Percentiles rank a stretch among this genome's conserved stretches.
phyloP scores from a whole-genome alignment of 345 rosid genomes.

The Litchi chinensis region DNA sequence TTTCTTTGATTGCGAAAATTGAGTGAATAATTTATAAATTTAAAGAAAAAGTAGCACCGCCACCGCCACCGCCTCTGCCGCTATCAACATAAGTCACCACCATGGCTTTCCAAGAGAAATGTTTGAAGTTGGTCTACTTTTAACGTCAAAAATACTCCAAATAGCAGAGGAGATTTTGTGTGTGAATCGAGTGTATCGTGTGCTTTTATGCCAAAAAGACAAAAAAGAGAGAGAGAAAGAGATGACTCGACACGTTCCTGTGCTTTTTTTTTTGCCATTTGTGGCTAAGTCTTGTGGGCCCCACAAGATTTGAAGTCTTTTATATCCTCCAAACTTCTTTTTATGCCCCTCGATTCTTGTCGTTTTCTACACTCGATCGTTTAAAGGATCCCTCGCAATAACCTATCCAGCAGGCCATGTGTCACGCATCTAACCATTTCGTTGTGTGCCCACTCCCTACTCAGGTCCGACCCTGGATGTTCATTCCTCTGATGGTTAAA shows the following conservation, averaged over 20 bases:
- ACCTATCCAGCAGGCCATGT: neutral
- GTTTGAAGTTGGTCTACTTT: neutral
- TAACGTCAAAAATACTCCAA: too few species aligned
- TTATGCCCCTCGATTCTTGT: neutral
- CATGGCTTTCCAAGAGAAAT: slow-evolving; percentile 10
- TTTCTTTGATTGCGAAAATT: neutral
- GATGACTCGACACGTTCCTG: neutral
- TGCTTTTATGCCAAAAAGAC: neutral
- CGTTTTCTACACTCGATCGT: neutral
- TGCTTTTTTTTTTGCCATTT: neutral
- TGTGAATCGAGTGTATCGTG: too few species aligned
- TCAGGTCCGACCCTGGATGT: neutral
- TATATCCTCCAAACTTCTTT: too few species aligned
- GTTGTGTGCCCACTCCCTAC: neutral
- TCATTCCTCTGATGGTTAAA: neutral
- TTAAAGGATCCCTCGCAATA: neutral
- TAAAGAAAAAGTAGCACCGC: neutral
- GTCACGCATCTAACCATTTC: neutral
- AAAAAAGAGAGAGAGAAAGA: neutral
- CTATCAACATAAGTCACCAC: slow-evolving; percentile 14
- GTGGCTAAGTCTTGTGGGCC: neutral
- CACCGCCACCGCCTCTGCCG: slow-evolving; percentile 16
- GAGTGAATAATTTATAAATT: neutral
- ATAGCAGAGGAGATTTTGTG: too few species aligned
- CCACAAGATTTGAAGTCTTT: neutral